A percentile compares a stretch with the other conserved stretches of the same genome.
Conservation (phyloP, 2,329 filamentous ascomycete species). For the Beauveria sp. region DNA sequence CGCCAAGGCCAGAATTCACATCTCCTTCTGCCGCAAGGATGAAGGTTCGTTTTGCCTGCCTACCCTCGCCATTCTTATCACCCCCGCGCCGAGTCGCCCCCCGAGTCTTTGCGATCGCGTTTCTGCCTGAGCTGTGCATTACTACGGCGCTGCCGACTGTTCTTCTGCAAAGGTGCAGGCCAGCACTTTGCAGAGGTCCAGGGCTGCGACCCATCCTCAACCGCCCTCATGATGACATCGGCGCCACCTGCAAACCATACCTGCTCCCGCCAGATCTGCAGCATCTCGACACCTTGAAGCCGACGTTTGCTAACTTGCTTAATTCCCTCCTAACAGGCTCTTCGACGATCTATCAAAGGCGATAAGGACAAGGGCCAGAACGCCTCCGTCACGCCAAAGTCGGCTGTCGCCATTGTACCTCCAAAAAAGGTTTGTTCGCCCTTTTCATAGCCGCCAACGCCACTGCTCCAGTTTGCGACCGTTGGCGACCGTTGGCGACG, state of each 20-base stretch:
- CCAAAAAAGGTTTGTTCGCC: constrained; percentile 74
- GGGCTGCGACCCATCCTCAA: not conserved
- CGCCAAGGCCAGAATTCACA: not conserved
- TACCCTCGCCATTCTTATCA: not conserved
- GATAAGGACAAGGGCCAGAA: constrained; percentile 68
- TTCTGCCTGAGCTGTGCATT: not conserved
- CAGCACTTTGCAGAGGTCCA: not conserved
- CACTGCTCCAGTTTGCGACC: not conserved
- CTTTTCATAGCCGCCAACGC: not conserved
- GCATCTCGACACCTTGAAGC: not conserved
- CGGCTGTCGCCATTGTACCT: constrained; percentile 79
- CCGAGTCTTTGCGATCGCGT: not conserved
- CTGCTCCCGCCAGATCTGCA: not conserved
- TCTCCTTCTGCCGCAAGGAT: not conserved
- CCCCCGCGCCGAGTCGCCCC: not conserved
- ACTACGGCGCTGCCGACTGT: not conserved
- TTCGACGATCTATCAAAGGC: constrained; percentile 84
- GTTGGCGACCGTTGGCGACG: not conserved
- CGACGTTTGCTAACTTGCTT: constrained; percentile 32
- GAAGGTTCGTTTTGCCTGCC: constrained; percentile 1
- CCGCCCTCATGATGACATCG: not conserved
- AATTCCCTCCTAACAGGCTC: constrained; percentile 49
- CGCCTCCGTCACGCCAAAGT: constrained; percentile 73
- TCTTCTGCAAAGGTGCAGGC: not conserved
- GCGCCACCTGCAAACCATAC: not conserved